Percentiles rank a stretch among this genome's conserved stretches.
Evolutionary conservation across 2,329 filamentous ascomycete species (phyloP).

Genomic region (Paraphaeosphaeria minitans): DNA sequence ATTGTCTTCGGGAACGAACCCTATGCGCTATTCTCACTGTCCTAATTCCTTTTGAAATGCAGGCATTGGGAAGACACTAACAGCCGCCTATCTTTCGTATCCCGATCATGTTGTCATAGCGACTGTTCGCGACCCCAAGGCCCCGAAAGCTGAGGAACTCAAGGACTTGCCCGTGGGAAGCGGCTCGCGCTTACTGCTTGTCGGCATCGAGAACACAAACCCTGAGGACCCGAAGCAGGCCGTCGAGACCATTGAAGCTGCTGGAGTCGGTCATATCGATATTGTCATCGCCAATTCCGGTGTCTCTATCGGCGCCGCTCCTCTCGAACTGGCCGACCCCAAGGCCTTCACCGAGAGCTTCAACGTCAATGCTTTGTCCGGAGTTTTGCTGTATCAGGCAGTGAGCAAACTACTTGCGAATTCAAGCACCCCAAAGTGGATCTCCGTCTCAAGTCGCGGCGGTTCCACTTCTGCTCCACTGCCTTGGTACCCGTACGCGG

Average conservation of each 20-base stretch:
- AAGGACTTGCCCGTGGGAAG: constrained; percentile 10
- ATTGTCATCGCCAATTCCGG: constrained; percentile 59
- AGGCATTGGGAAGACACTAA: constrained; percentile 22
- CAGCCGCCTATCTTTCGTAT: constrained; percentile 11
- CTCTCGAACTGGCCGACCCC: constrained; percentile 41
- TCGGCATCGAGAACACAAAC: constrained; percentile 9
- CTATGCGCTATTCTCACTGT: not conserved
- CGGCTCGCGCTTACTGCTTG: constrained; percentile 15
- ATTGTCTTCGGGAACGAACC: not conserved
- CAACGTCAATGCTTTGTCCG: constrained; percentile 47
- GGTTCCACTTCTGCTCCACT: constrained; percentile 13
- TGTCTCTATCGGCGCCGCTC: constrained; percentile 41
- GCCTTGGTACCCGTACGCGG: not conserved
- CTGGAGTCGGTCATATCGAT: constrained; percentile 53
- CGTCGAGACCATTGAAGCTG: constrained; percentile 27
- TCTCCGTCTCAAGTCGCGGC: constrained; percentile 16
- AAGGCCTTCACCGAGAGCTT: constrained; percentile 48
- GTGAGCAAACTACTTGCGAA: constrained; percentile 44
- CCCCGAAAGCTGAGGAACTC: constrained; percentile 9
- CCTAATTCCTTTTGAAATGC: not conserved
- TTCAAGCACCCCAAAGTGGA: constrained; percentile 16
- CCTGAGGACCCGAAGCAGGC: constrained; percentile 11
- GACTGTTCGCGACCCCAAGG: constrained; percentile 10
- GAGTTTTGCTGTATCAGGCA: constrained; percentile 37
- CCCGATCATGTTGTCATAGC: constrained; percentile 15